A percentile compares a stretch with the other conserved stretches of the same genome.
phyloP scores from a whole-genome alignment of 108 stramenopile species.

The Licmophora abbreviata region DNA sequence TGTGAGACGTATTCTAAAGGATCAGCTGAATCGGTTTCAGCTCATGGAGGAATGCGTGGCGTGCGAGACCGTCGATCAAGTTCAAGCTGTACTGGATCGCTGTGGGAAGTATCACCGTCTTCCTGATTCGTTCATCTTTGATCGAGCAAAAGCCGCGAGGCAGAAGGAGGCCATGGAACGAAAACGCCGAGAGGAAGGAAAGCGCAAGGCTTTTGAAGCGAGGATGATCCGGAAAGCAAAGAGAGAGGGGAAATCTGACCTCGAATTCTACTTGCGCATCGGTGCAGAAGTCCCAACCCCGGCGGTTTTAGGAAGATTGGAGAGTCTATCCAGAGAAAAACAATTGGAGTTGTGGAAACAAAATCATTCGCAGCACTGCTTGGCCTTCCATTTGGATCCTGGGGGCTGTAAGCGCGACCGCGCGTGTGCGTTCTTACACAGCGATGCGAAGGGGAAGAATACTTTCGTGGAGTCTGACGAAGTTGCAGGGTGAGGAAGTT shows the following conservation, averaged over 20 bases:
- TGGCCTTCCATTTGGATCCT: conserved; percentile 60
- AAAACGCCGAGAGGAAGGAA: conserved; percentile 69
- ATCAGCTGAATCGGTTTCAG: conserved; percentile 61
- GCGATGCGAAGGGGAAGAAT: conserved; percentile 35
- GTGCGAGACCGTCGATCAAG: conserved; percentile 38
- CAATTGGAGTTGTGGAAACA: conserved; percentile 69
- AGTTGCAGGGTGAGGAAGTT: conserved; percentile 34
- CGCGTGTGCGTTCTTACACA: conserved; percentile 88
- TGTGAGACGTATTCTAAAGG: conserved; percentile 73
- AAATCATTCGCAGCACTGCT: conserved; percentile 82
- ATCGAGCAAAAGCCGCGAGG: conserved; percentile 54
- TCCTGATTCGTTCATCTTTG: conserved; percentile 65
- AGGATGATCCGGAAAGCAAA: conserved; percentile 94
- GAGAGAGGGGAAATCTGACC: conserved; percentile 73
- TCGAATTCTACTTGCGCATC: conserved; percentile 69
- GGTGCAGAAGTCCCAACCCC: conserved; percentile 71
- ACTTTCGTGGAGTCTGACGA: conserved; percentile 40
- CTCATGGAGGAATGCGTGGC: conserved; percentile 82
- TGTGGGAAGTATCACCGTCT: conserved; percentile 38
- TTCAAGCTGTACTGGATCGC: conserved; percentile 45
- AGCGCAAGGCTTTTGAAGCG: conserved; percentile 81
- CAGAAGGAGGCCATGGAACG: conserved; percentile 62
- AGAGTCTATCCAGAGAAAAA: conserved; percentile 33
- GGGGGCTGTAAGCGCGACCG: conserved; percentile 63
- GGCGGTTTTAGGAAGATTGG: conserved; percentile 38